Evolutionary conservation across 768 basidiomycete species (phyloP), one percentile per base, ranked within the genome.

Genomic region (Boletus eberwhitei): DNA sequence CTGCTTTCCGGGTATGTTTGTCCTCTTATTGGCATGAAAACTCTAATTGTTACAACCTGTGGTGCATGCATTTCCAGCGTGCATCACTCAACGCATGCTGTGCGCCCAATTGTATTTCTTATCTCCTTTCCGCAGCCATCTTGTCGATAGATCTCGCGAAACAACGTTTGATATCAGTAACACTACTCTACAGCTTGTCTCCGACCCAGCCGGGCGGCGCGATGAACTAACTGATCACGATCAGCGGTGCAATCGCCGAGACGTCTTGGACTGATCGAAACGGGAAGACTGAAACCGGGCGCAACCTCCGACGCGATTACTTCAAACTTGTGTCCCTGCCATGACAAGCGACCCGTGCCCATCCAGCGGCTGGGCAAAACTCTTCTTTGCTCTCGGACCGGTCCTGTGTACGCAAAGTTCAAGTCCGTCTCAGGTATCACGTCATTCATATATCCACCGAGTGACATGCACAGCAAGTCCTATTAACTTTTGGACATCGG

Each of bases 381-480:
- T 37, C 54, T 49, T 35, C 36, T 39, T 55, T 37, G 45, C 55
- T 40, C 42, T 53, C 64, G 60, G 64, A 42, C 60, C 56, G 58
- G 53, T 39, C 50, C 36, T 48, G 19, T 48, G 19, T 49, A 40
- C 55, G 40, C 63, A 69, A 60, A 61, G 68, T 68, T 65, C 54
- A 67, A 57, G 54, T 54, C 55, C 50, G 51, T 65, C 35, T 40
- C 37, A 36, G 39, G n/a, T 53, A 68, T 67, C 59, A 68, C 68
- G 65, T 70, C 65, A 68, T 69, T 59, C 55, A 60, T 57, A 60
- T 57, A 60, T 59, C 59, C 51, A 52, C 61, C 46, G 49, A 49
- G 51, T 43, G 53, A 49, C 53, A 52, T 17, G 40, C 57, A 59
- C 60, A 59, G 60, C 58, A 60, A 21, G 37, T 44, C 37, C 19